A percentile compares a stretch with the other conserved stretches of the same genome.
Evolutionary conservation across 2,329 filamentous ascomycete species (phyloP).

Genomic region (Colletotrichum tabaci): DNA sequence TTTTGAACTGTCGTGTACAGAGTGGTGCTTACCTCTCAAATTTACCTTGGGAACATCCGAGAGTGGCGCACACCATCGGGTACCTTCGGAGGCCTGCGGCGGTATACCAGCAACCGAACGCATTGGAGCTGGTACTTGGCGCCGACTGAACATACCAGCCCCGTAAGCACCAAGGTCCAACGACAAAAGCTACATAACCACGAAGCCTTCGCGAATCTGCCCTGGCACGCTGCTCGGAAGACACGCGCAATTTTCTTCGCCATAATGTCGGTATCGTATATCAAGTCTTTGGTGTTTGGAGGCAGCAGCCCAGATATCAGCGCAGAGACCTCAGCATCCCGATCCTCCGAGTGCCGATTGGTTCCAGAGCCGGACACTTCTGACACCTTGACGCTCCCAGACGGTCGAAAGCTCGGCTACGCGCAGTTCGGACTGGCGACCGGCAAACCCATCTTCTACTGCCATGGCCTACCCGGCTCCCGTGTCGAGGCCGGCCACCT

Average conservation of each 20-base stretch:
- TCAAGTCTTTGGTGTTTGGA: slow-evolving; percentile 21
- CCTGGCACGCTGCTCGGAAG: too few species aligned
- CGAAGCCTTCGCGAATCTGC: too few species aligned
- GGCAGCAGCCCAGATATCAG: background rate
- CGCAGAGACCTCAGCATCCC: background rate
- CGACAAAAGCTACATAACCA: background rate
- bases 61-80: background rate
- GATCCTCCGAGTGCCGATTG: slow-evolving; percentile 14
- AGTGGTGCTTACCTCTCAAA: background rate
- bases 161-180: slow-evolving; percentile 4
- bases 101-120: background rate
- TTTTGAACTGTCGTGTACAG: background rate
- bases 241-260: too few species aligned
- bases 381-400: slow-evolving; percentile 53
- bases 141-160: background rate
- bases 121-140: background rate
- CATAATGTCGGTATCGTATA: slow-evolving; percentile 23
- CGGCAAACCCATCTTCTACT: slow-evolving; percentile 55
- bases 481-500: slow-evolving; percentile 54
- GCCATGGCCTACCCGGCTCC: slow-evolving; percentile 60
- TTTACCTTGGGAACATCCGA: too few species aligned
- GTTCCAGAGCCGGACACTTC: slow-evolving; percentile 35
- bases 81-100: background rate
- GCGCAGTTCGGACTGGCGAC: slow-evolving; percentile 54
- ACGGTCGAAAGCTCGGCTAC: slow-evolving; percentile 58